A percentile compares a stretch with the other conserved stretches of the same genome.
phyloP scores from a whole-genome alignment of 2,329 filamentous ascomycete genomes.

The Trichophyton verrucosum region DNA sequence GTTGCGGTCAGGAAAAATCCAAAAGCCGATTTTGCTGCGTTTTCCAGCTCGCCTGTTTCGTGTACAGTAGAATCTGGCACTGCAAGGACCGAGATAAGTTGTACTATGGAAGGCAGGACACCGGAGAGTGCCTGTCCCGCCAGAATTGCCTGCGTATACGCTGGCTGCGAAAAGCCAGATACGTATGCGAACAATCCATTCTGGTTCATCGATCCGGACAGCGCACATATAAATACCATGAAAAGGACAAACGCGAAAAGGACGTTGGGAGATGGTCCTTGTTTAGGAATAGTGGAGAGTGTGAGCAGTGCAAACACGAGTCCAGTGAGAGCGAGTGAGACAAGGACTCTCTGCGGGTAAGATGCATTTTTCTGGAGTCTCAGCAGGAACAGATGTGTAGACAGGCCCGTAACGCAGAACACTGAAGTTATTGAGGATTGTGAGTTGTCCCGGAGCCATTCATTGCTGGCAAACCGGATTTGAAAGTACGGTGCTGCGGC shows the following conservation, averaged over 20 bases:
- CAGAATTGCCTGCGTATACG: constrained; percentile 96
- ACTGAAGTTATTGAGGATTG: constrained; percentile 81
- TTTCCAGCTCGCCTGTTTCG: constrained; percentile 24
- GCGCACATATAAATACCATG: constrained; percentile 67
- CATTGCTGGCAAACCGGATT: constrained; percentile 57
- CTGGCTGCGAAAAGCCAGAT: constrained; percentile 66
- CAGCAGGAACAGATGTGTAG: constrained; percentile 61
- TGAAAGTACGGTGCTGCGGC: constrained; percentile 91
- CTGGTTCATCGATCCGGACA: constrained; percentile 75
- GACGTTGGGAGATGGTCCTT: constrained; percentile 45
- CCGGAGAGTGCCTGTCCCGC: constrained; percentile 84
- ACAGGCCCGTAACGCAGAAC: constrained; percentile 71
- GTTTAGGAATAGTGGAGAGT: constrained; percentile 60
- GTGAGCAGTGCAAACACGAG: constrained; percentile 64
- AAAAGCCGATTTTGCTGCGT: constrained; percentile 61
- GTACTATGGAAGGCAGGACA: constrained; percentile 74
- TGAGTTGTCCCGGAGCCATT: constrained; percentile 67
- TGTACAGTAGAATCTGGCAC: constrained; percentile 39
- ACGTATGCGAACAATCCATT: constrained; percentile 92
- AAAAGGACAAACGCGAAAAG: constrained; percentile 75
- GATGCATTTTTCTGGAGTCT: constrained; percentile 70
- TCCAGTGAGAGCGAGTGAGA: constrained; percentile 66
- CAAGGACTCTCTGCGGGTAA: constrained; percentile 75
- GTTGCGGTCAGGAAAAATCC: constrained; percentile 86
- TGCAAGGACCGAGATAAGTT: constrained; percentile 70